A percentile compares a stretch with the other conserved stretches of the same genome.
Conservation (phyloP, 2,329 filamentous ascomycete genomes). For the Botrytis byssoidea region DNA sequence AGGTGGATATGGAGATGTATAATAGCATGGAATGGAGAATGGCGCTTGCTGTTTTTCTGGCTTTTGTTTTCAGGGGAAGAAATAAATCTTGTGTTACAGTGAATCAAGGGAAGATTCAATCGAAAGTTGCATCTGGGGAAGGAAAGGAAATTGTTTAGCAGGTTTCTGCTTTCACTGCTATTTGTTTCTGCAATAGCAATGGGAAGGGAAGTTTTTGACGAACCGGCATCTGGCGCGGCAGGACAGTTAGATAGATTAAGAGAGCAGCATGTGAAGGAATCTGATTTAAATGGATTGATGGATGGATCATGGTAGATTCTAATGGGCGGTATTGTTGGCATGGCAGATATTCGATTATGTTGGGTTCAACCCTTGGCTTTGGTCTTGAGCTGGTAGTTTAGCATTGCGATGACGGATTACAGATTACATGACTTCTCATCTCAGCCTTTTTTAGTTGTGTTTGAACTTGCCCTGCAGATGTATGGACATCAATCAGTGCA, state of each 20-base stretch:
- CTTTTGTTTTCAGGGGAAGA: not conserved
- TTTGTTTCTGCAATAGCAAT: not conserved
- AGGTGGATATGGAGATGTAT: slow-evolving; percentile 1
- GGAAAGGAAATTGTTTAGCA: not conserved
- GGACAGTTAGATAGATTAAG: not conserved
- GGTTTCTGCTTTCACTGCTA: not conserved
- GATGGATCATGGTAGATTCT: not conserved
- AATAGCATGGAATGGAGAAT: slow-evolving; percentile 29
- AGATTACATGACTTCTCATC: not conserved
- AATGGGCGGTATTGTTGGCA: not conserved
- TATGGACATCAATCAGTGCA: not conserved
- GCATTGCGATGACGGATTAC: not conserved
- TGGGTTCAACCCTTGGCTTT: not conserved
- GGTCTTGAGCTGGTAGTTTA: not conserved
- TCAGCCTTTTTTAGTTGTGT: not conserved
- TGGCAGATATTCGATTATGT: not conserved
- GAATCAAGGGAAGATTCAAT: not conserved
- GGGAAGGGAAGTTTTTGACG: not conserved
- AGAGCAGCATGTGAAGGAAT: not conserved
- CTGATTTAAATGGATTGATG: not conserved
- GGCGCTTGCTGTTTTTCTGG: slow-evolving; percentile 29
- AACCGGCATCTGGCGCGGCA: not conserved
- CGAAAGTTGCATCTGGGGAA: not conserved
- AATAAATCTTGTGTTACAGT: not conserved
- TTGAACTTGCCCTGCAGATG: not conserved